Conservation (phyloP, 2,329 filamentous ascomycete genomes). For the Leptographium lundbergii region DNA sequence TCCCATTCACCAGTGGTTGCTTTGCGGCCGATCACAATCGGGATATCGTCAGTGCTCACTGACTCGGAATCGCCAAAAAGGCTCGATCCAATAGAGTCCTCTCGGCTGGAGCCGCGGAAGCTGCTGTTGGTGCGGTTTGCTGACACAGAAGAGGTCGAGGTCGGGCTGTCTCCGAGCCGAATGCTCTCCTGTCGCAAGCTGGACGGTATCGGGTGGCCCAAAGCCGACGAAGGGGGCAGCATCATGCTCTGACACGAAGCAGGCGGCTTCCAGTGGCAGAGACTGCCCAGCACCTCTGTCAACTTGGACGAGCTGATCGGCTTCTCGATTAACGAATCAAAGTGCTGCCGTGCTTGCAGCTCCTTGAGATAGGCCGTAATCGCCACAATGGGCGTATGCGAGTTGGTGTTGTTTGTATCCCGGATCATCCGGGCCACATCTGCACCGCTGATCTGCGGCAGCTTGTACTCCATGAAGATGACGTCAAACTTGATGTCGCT, state of each 20-base stretch:
- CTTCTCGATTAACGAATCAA: conserved; percentile 91
- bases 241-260: conserved; percentile 28
- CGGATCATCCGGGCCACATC: conserved; percentile 97
- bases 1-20: conserved; percentile 61
- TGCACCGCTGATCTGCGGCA: conserved; percentile 87
- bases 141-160: conserved; percentile 62
- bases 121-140: conserved; percentile 59
- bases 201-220: conserved; percentile 48
- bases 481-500: conserved; percentile 98
- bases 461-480: conserved; percentile 94
- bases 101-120: conserved; percentile 66
- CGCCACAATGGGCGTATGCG: conserved; percentile 86
- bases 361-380: conserved; percentile 98
- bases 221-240: conserved; percentile 29
- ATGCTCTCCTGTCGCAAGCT: conserved; percentile 51
- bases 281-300: conserved; percentile 70
- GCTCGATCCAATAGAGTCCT: conserved; percentile 80
- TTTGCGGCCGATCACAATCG: conserved; percentile 61
- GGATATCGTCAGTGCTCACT: conserved; percentile 63
- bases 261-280: conserved; percentile 90
- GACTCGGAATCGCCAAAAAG: conserved; percentile 80
- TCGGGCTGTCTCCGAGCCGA: conserved; percentile 68
- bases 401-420: conserved; percentile 90
- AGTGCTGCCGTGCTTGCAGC: conserved; percentile 86
- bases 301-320: conserved; percentile 88